Conservation (phyloP, 192 early-diverging fungal genomes). For the Linnemannia schmuckeri region DNA sequence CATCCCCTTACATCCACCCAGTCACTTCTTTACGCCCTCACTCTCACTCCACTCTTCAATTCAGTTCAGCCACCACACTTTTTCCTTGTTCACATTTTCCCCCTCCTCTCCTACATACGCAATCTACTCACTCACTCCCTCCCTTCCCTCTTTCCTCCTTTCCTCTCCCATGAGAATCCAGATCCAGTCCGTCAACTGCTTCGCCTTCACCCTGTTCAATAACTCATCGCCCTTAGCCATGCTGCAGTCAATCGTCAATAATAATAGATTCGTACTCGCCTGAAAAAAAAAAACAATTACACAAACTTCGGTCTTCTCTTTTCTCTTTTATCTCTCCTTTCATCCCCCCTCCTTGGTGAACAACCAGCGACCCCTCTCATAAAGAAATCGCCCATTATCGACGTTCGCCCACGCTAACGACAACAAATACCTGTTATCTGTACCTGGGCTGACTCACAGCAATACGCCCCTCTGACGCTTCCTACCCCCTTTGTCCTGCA, state of each 20-base stretch:
- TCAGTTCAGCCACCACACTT: too few relatives aligned
- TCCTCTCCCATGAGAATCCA: neutral
- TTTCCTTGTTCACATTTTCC: neutral
- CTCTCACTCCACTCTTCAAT: neutral
- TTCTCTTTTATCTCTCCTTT: neutral
- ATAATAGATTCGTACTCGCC: neutral
- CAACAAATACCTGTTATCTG: neutral
- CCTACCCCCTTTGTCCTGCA: neutral
- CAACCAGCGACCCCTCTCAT: too few relatives aligned
- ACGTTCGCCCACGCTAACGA: neutral
- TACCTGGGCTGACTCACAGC: neutral
- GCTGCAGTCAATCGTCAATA: neutral
- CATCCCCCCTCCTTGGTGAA: neutral
- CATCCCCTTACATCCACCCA: neutral
- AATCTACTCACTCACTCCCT: neutral
- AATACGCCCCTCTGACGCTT: neutral
- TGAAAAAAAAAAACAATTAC: neutral
- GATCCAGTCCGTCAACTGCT: neutral
- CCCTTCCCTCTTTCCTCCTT: neutral
- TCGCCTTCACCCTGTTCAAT: constrained; percentile 6
- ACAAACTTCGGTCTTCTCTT: neutral
- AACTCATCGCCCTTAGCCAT: constrained; percentile 3
- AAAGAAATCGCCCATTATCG: neutral
- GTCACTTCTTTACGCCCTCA: neutral
- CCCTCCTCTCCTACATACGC: neutral